These are phyloP conservation scores for Lipomyces spencermartinsiae DNA, from an alignment of 805 yeast genomes.

Conservation along the genomic window DNA sequence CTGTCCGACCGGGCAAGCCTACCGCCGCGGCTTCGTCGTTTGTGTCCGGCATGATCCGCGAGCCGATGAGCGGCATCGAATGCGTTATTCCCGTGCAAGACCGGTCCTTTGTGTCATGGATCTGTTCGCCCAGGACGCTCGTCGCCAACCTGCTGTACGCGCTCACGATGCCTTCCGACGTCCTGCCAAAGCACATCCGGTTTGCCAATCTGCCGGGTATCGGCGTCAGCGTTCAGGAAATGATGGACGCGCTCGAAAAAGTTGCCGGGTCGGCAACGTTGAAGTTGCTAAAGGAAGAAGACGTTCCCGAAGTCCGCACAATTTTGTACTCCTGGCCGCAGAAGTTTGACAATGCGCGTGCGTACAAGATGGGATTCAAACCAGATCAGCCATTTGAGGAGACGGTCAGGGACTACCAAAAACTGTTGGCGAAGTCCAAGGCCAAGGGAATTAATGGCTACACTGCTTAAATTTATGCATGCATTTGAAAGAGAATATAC, in stretches of 20 bases:
- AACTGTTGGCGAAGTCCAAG: neutral
- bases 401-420: conserved; percentile 19
- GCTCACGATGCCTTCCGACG: conserved; percentile 22
- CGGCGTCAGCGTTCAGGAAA: conserved; percentile 39
- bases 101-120: conserved; percentile 35
- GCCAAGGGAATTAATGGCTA: neutral
- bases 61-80: conserved; percentile 36
- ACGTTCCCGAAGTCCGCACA: conserved; percentile 27
- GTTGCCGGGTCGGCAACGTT: conserved; percentile 36
- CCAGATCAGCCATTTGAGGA: conserved; percentile 25
- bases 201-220: conserved; percentile 41
- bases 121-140: conserved; percentile 37
- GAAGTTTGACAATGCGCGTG: conserved; percentile 32
- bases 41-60: conserved; percentile 41
- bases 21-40: conserved; percentile 41
- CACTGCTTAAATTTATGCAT: neutral
- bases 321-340: conserved; percentile 40
- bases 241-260: conserved; percentile 39
- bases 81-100: conserved; percentile 37
- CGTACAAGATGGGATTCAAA: conserved; percentile 23
- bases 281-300: conserved; percentile 29
- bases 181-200: conserved; percentile 24
- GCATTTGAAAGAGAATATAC: too few relatives aligned
- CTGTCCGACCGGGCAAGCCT: conserved; percentile 41
- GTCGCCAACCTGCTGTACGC: conserved; percentile 37